Evolutionary conservation across 108 stramenopile species (phyloP).

Genomic region (Skeletonema costatum): DNA sequence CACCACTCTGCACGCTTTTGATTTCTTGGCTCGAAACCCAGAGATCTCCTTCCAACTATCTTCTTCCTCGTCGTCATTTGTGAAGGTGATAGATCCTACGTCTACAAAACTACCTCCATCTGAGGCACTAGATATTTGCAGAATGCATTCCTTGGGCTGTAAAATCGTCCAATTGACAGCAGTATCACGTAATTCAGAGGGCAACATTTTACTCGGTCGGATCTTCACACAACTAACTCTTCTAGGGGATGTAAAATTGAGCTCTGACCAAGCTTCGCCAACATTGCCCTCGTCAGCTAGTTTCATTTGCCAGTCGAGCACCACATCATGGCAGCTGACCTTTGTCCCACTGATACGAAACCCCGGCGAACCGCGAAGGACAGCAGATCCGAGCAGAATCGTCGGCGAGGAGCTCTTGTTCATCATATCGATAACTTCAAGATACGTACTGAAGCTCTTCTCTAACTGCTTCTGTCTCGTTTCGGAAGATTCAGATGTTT

Average conservation of each 20-base stretch:
- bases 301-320: conserved; percentile 50
- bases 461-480: conserved; percentile 33
- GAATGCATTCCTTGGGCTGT: conserved; percentile 40
- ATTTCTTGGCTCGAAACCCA: conserved; percentile 54
- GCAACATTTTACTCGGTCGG: conserved; percentile 23
- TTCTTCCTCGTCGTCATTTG: background rate
- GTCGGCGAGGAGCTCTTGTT: conserved; percentile 56
- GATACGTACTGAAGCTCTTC: conserved; percentile 48
- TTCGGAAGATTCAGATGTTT: conserved; percentile 20
- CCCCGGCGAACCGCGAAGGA: conserved; percentile 48
- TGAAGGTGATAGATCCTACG: conserved; percentile 27
- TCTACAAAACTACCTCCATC: conserved; percentile 68
- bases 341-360: conserved; percentile 30
- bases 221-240: conserved; percentile 45
- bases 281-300: background rate
- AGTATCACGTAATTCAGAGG: conserved; percentile 11
- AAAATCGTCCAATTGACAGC: conserved; percentile 18
- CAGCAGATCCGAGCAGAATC: conserved; percentile 44
- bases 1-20: conserved; percentile 60
- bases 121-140: conserved; percentile 55
- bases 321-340: conserved; percentile 32
- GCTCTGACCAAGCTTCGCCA: conserved; percentile 44
- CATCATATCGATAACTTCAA: conserved; percentile 46
- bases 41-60: conserved; percentile 33
- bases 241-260: conserved; percentile 54